These are phyloP conservation scores for Stachybotrys chlorohalonatus DNA, from an alignment of 2,329 filamentous ascomycete genomes.

Conservation along the genomic window DNA sequence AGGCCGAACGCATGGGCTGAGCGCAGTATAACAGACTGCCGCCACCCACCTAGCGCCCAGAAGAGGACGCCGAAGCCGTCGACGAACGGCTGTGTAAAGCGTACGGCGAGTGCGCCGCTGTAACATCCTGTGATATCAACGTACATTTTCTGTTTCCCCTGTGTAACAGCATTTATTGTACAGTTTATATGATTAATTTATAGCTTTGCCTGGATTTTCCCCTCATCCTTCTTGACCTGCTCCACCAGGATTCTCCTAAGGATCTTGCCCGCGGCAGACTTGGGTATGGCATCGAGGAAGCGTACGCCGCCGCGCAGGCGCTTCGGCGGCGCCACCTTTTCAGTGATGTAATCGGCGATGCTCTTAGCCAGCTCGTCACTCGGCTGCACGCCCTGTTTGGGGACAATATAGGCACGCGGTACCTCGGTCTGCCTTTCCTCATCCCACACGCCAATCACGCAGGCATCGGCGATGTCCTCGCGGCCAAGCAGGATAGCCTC, in stretches of 20 bases:
- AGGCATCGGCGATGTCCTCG: conserved; percentile 45
- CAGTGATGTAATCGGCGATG: conserved; percentile 32
- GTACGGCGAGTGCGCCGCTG: neutral
- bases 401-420: conserved; percentile 40
- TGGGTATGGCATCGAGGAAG: conserved; percentile 61
- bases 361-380: conserved; percentile 22
- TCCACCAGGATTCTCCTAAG: conserved; percentile 40
- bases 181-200: conserved; percentile 10
- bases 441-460: conserved; percentile 54
- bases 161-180: neutral
- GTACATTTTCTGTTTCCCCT: neutral
- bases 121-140: neutral
- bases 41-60: neutral
- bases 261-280: conserved; percentile 51
- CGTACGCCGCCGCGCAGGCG: conserved; percentile 60
- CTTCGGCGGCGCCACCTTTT: conserved; percentile 57
- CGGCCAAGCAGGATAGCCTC: conserved; percentile 38
- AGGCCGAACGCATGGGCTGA: conserved; percentile 69
- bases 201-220: conserved; percentile 22
- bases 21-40: neutral
- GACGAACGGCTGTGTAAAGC: neutral
- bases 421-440: conserved; percentile 56
- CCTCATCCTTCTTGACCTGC: conserved; percentile 26
- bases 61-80: neutral
- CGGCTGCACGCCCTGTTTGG: conserved; percentile 23